Base-by-base conservation (phyloP, 495 filamentous ascomycete species). In the Saxispiralis lemnorum region DNA sequence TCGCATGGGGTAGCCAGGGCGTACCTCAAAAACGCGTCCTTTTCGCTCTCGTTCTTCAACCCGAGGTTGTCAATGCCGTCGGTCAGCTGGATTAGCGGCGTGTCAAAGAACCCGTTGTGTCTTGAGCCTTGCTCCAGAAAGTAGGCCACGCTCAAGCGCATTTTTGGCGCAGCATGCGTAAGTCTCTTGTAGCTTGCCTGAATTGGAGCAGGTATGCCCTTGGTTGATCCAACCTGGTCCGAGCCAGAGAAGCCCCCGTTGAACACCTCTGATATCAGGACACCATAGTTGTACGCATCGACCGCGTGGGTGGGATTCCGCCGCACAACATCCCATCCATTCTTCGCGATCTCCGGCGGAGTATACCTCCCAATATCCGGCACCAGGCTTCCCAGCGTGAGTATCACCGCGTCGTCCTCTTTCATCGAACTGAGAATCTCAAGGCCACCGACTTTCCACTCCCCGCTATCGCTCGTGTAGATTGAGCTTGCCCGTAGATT, bases 391-490 rank as follows among this genome's bases (percentile, higher is more conserved):
- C 84, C 88, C 58, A 87, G 87, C 50, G 69, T 83, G 59, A 93
- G 93, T 53, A 95, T 86, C 33, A 93, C 68, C 7, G 83, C 81
- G 40, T 93, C 80, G 43, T 95, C 87, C 31, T 96, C 89, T 56
- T 93, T 94, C 62, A 94, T 79, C 16, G 82, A 93, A 62, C 88
- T 95, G 31, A 96, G 58, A 9, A 93, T 70, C 49, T 97, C 92
- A 44, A 96, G 89, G 7, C 89, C 89, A 3, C 81, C 85, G 2
- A 97, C 63, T 58, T 89, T 95, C 89, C 89, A 97, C 58, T 96
- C 89, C 21, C 89, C 89, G 61, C 89, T 94, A 58, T 96, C 87
- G 58, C 83, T 81, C 12, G 78, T 83, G 56, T 79, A 96, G 50
- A 97, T 71, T 0, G 88, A 93, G 1, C 83, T 81, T 16, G 79